These are phyloP conservation scores for Chlorella vulgaris DNA, from an alignment of 139 green algal species.

Conservation along the genomic window DNA sequence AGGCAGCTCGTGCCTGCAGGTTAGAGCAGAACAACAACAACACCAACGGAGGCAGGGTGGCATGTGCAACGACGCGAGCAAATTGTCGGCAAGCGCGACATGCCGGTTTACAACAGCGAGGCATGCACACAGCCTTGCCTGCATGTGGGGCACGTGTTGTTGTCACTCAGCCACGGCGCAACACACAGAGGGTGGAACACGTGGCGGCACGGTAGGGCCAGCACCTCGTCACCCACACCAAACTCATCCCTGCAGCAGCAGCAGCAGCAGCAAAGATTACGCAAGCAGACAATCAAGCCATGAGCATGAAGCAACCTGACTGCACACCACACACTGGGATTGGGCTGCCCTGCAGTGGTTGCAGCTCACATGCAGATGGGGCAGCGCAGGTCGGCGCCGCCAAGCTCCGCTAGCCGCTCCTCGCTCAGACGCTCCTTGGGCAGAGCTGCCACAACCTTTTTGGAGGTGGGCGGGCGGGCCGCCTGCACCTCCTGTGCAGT, in stretches of 20 bases:
- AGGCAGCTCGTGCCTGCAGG: conserved; percentile 54
- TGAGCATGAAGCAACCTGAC: background rate
- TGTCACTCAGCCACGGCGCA: conserved; percentile 68
- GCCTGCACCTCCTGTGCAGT: conserved; percentile 12
- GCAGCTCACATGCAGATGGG: conserved; percentile 52
- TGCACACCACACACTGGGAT: background rate
- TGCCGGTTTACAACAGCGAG: background rate
- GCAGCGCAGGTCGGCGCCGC: conserved; percentile 33
- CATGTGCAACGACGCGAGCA: background rate
- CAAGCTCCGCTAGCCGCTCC: conserved; percentile 42
- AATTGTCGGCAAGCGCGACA: background rate
- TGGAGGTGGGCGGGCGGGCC: conserved; percentile 47
- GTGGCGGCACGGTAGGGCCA: conserved; percentile 75
- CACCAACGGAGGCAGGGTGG: background rate
- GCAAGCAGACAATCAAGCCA: background rate
- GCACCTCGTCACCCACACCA: conserved; percentile 64
- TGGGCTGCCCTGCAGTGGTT: background rate
- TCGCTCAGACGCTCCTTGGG: conserved; percentile 29
- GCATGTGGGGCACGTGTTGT: conserved; percentile 85
- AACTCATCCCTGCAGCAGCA: conserved; percentile 56
- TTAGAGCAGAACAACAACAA: background rate
- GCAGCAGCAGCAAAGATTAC: background rate
- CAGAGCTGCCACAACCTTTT: conserved; percentile 42
- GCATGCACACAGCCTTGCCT: conserved; percentile 28
- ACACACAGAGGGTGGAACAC: conserved; percentile 79